These are phyloP conservation scores for Dryas octopetala DNA, from an alignment of 306 rosid genomes.

Conservation along the genomic window DNA sequence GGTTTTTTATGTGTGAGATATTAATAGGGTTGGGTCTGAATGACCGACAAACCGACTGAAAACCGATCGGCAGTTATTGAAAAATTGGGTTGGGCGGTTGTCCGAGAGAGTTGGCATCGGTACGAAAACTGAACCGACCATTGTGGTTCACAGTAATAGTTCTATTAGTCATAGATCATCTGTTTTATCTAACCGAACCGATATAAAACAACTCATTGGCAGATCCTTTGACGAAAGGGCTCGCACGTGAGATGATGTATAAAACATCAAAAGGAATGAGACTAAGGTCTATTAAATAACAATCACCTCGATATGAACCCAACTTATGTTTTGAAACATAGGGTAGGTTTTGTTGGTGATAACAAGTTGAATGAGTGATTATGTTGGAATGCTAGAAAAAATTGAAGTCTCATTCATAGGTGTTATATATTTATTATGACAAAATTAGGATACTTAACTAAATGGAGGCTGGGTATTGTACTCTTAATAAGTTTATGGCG, in stretches of 20 bases:
- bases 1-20: too few relatives aligned
- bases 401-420: not conserved
- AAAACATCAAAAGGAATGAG: constrained; percentile 1
- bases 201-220: not conserved
- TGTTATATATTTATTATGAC: not conserved
- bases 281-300: not conserved
- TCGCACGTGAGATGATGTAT: not conserved
- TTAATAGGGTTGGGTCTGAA: too few relatives aligned
- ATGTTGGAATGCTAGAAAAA: not conserved
- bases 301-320: not conserved
- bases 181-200: too few relatives aligned
- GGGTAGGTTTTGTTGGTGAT: not conserved
- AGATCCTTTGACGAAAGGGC: not conserved
- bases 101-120: too few relatives aligned
- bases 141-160: too few relatives aligned
- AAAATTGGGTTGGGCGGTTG: too few relatives aligned
- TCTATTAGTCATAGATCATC: too few relatives aligned
- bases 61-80: too few relatives aligned
- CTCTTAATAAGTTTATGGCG: not conserved
- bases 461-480: not conserved
- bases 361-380: not conserved
- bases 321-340: not conserved
- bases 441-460: not conserved
- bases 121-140: too few relatives aligned
- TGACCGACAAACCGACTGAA: too few relatives aligned